Base-by-base conservation (phyloP, 176 grass and related monocot genomes). In the Luzula sylvatica region DNA sequence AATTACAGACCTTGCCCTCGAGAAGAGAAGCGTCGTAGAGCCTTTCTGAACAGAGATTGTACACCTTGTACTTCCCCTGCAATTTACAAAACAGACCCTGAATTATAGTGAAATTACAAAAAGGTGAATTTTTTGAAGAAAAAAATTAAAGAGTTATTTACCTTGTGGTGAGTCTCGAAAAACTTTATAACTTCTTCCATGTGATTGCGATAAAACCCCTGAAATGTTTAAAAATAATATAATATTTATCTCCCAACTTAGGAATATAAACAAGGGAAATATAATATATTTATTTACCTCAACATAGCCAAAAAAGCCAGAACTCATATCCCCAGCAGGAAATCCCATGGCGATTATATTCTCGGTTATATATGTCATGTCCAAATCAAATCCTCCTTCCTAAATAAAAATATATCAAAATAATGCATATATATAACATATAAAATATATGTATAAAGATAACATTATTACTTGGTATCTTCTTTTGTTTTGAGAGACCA, bases 151-250 rank as follows among this genome's bases (percentile, higher is more conserved):
- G 12, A 50, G 60, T 81, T n/a, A n/a, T n/a, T n/a, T n/a, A 98
- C 92, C 86, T 87, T 98, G 66, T 98, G 92, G 62, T 98, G 78
- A 71, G 80, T 80, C 73, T 98, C 92, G 69, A 98, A 98, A 65
- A 90, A 98, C 51, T 78, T 98, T 44, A 98, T 98, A 50, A 98
- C 92, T 90, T 98, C 92, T 69, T 98, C 85, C 92, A 98, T 98
- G 61, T 98, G 92, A 55, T 98, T 98, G 38, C 92, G 92, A 51
- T 98, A 98, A 47, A 98, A 90, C 29, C 92, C 86, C 92, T 90
- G 65, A 20, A 83, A 65, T 68, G 28, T 45, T 65, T 50, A 26
- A 53, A 66, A 68, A 35, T 35, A 35, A 35, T 7, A 35, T 35
- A 35, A 35, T 35, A 35, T 35, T 35, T 35, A 35, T 35, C 30